Evolutionary conservation across 148 eudicot genomes (phyloP), one percentile per base, ranked within the genome.

Genomic region (Cornus suecica): DNA sequence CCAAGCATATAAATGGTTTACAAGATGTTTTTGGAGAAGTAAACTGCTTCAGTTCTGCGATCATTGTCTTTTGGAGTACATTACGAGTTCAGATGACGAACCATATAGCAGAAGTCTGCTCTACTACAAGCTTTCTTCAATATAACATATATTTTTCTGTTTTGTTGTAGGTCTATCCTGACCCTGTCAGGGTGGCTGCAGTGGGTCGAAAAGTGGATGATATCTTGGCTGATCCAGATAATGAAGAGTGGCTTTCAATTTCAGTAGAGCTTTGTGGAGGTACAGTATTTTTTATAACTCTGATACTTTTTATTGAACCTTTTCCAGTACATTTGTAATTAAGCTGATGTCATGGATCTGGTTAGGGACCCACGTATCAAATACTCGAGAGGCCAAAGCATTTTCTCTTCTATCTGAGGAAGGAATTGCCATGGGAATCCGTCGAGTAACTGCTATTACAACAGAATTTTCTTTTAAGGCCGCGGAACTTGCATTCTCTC

Each of bases 21-120:
- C 83, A 98, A 78, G 99, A 97, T 70, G 99, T 95, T 67, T 95
- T 95, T 90, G 98, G 99, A 37, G 99, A 95, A 89, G 99, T 95
- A 79, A 65, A 79, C 56, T 70, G 15, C 31, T 76, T n/a, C 52
- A 31, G 54, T 60, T 68, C 45, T 34, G 28, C 52, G 54, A 28
- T 48, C 29, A 5, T 29, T 11, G 16, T 70, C 42, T 23, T 34
- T n/a, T 76, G 69, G 34, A 67, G 29, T 22, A 20, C 25, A 1
- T 37, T 37, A 37, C 9, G 3, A 37, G 42, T 65, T 37, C 14
- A 23, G 68, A 32, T 23, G 9, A 32, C 27, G 9, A 8, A 37
- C 1, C 42, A 41, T 74, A 27, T 32, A 8, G 18, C 31, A 9
- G 68, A 10, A 61, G 27, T 14, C 32, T 70, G 37, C 15, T 45